Conservation (phyloP, 306 rosid species). For the Prunus fruticosa region DNA sequence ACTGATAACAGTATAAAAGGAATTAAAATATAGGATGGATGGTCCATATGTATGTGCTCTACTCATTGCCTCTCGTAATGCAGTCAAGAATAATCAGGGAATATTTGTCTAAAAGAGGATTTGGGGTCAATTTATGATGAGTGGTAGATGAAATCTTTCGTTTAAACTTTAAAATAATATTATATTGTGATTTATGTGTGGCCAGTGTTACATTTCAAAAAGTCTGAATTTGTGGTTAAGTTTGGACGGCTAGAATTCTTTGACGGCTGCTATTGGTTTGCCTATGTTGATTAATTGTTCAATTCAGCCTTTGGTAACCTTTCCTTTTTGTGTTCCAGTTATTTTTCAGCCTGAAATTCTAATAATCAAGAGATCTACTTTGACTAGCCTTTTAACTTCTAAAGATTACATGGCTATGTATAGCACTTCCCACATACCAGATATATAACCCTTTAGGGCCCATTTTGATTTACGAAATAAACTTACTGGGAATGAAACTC, state of each 20-base stretch:
- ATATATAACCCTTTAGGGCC: too few species aligned
- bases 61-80: neutral
- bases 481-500: too few species aligned
- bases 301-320: neutral
- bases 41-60: neutral
- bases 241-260: constrained; percentile 4
- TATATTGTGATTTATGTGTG: neutral
- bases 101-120: neutral
- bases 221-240: neutral
- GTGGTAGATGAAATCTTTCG: neutral
- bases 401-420: too few species aligned
- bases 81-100: neutral
- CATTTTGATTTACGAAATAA: too few species aligned
- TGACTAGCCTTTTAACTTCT: neutral
- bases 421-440: too few species aligned
- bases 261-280: neutral
- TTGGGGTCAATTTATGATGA: neutral
- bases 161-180: neutral
- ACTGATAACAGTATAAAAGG: neutral
- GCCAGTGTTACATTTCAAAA: neutral
- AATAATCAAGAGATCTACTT: neutral
- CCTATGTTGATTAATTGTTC: neutral
- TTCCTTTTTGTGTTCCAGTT: neutral
- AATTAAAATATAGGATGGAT: neutral
- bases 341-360: neutral